Evolutionary conservation across 2,329 filamentous ascomycete genomes (phyloP), one percentile per base, ranked within the genome.

Genomic region (Penicillium expansum): DNA sequence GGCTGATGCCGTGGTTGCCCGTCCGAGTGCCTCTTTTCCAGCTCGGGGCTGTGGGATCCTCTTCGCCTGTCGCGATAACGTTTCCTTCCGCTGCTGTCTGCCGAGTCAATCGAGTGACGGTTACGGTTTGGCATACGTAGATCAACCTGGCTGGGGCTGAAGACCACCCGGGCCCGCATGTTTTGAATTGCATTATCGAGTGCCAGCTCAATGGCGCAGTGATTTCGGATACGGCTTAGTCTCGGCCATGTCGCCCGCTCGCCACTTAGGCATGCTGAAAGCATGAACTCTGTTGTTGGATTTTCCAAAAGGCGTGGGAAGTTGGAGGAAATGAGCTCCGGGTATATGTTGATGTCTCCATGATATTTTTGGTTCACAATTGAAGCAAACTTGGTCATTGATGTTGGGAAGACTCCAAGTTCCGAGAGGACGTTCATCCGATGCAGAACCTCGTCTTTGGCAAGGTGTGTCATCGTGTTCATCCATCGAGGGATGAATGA

Each of bases 181-280:
- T 71, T 68, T 56, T 73, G 72, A 32, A 76, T 72, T 8, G 74
- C 74, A 33, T 66, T 62, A 58, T 77, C 74, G 1, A 97, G 77
- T 4, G 92, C 91, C 45, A 96, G 77, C 71, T 97, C 93, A 53
- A 97, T 91, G 3, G 92, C 90, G 65, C 91, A 91, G 53, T 92
- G 88, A 68, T 96, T 94, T 38, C 90, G 83, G 66, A 97, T 89
- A 13, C 91, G 86, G 61, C 88, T 89, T 10, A 97, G 77, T 70
- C 92, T 92, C 0, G 92, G 92, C 93, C 92, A 97, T 0, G 92
- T 96, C 3, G 93, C 92, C 56, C 87, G 83, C 73, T 97, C 90
- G 7, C 93, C 93, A 27, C 85, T 82, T 7, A 91, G 77, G 66
- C 89, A 89, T 9, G 90, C 88, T 45, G 88, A 83, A 5, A 88